These are phyloP conservation scores for Hyphopichia burtonii DNA, from an alignment of 1,139 yeast genomes.

Conservation along the genomic window DNA sequence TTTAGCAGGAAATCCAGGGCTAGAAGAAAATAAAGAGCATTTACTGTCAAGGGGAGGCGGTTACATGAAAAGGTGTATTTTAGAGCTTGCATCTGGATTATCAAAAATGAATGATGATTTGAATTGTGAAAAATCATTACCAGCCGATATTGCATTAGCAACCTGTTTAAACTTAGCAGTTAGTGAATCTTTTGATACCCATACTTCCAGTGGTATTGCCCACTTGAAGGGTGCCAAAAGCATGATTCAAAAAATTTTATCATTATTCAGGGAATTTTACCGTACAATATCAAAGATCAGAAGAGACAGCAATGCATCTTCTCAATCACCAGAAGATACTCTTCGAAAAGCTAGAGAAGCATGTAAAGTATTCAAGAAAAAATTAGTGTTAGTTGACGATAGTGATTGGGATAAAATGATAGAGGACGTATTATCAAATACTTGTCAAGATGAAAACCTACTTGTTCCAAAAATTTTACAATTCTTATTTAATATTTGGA, in stretches of 20 bases:
- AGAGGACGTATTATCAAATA: constrained; percentile 11
- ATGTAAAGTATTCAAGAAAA: constrained; percentile 18
- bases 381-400: constrained; percentile 32
- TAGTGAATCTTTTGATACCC: constrained; percentile 70
- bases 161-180: constrained; percentile 63
- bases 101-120: constrained; percentile 23
- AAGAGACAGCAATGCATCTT: constrained; percentile 11
- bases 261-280: constrained; percentile 29
- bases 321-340: constrained; percentile 13
- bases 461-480: constrained; percentile 42
- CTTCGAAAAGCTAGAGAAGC: constrained; percentile 11
- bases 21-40: constrained; percentile 36
- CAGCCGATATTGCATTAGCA: constrained; percentile 65
- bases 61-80: constrained; percentile 60
- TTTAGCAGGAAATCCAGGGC: constrained; percentile 42
- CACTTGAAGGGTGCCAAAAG: constrained; percentile 67
- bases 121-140: constrained; percentile 25
- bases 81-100: constrained; percentile 58
- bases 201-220: constrained; percentile 63
- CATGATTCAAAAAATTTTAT: constrained; percentile 51
- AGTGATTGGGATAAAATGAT: constrained; percentile 36
- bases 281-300: constrained; percentile 11
- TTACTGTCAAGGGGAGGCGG: constrained; percentile 50
- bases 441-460: constrained; percentile 1
- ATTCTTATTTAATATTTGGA: constrained; percentile 62